These are phyloP conservation scores for Amaranthus palmeri DNA, from an alignment of 148 eudicot genomes.

Conservation along the genomic window DNA sequence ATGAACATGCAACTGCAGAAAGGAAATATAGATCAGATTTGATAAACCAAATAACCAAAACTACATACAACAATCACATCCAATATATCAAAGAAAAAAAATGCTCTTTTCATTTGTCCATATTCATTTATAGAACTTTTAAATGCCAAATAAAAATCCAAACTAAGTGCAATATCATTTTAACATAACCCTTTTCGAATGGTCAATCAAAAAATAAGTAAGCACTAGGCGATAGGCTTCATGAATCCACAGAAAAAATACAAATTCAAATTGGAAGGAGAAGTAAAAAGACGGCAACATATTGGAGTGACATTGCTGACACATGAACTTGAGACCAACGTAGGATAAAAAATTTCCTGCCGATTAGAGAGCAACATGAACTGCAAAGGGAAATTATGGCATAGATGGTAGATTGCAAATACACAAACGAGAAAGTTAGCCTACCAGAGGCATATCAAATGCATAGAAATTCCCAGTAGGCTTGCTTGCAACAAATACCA, in stretches of 20 bases:
- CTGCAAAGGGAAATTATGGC: no score
- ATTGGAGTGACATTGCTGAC: background rate
- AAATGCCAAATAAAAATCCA: background rate
- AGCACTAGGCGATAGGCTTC: background rate
- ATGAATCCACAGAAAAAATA: background rate
- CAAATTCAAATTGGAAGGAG: background rate
- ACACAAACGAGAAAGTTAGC: constrained; percentile 7
- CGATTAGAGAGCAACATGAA: background rate
- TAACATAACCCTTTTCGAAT: background rate
- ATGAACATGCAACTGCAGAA: constrained; percentile 61
- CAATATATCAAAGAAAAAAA: no score
- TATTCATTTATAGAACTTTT: background rate
- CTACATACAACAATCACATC: background rate
- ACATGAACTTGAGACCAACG: background rate
- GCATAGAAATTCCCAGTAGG: constrained; percentile 56
- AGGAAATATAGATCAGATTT: constrained; percentile 1
- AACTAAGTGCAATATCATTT: background rate
- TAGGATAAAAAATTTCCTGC: background rate
- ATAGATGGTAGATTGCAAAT: background rate
- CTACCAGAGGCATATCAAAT: constrained; percentile 93
- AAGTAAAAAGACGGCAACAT: background rate
- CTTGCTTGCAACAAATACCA: constrained; percentile 85
- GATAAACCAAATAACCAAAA: background rate
- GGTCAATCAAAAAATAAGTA: background rate
- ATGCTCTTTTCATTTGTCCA: background rate